These are phyloP conservation scores for Albizia julibrissin DNA, from an alignment of 306 rosid genomes.

Conservation along the genomic window DNA sequence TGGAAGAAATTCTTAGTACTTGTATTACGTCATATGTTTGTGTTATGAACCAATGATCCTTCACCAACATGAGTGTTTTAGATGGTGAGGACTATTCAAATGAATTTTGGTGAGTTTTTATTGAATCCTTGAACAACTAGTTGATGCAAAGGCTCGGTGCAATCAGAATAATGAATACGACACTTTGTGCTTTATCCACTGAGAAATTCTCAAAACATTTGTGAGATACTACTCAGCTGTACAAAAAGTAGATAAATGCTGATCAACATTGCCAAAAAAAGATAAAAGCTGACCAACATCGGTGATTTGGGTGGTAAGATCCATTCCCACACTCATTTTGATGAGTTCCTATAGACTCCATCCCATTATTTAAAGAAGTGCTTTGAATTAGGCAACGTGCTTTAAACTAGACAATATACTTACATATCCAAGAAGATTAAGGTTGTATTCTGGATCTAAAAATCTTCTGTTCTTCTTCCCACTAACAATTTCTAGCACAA, in stretches of 20 bases:
- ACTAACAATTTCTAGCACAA: constrained; percentile 51
- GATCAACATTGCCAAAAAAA: too few relatives aligned
- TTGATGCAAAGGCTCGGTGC: too few relatives aligned
- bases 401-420: background rate
- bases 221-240: background rate
- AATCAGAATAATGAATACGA: background rate
- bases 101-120: too few relatives aligned
- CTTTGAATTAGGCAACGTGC: background rate
- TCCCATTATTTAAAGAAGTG: background rate
- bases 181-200: background rate
- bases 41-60: background rate
- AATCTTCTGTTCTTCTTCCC: constrained; percentile 54
- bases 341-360: background rate
- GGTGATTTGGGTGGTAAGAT: background rate
- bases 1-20: background rate
- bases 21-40: background rate
- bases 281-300: background rate
- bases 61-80: background rate
- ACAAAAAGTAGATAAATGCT: background rate
- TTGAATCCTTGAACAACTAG: too few relatives aligned
- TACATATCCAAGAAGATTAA: constrained; percentile 58
- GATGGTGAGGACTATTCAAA: too few relatives aligned
- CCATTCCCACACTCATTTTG: background rate
- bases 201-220: background rate
- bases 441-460: constrained; percentile 29